Evolutionary conservation across 1,284 basidiomycete genomes (phyloP), one percentile per base, ranked within the genome.

Genomic region (Peniophora sp.): DNA sequence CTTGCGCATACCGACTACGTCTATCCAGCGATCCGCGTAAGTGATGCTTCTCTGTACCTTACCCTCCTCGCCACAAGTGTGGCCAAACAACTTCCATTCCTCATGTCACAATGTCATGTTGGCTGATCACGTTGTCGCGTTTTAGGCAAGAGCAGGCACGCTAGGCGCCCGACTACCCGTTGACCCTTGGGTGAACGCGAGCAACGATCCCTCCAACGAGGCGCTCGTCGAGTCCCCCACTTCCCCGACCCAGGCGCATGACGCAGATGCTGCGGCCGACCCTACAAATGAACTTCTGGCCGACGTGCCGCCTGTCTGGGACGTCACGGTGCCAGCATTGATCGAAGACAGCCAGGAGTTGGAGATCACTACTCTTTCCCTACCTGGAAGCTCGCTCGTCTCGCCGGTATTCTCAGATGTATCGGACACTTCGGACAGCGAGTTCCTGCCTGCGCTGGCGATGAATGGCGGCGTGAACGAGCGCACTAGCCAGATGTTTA

Each of bases 151-250:
- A 18, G 79, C 76, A 58, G 81, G 81, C 9, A 72, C 69, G 11
- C 75, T 80, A 8, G 81, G 81, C n/a, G 81, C 81, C 14, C 66
- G 69, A 2, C 64, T 83, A 18, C 81, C 81, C 0, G 72, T 73
- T 50, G 81, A 83, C 53, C 81, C 81, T 43, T 83, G 81, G 81
- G 68, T 80, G 39, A 54, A 68, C 49, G 17, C 17, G 37, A 15
- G n/a, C 20, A 12, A 12, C 5, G 27, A 32, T 12, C 6, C 12
- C 6, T 32, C 6, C 27, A 32, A 12, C 27, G 27, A 32, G 27
- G 12, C 6, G 5, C 5, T 32, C 12, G 27, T 32, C 27, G 27
- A 32, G 27, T 32, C 27, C 27, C 27, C 27, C 27, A 32, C 27
- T 12, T 32, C 27, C 27, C 12, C 12, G 27, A 32, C 5, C 27